These are phyloP conservation scores for Populus tremula DNA, from an alignment of 345 rosid genomes.

Conservation along the genomic window DNA sequence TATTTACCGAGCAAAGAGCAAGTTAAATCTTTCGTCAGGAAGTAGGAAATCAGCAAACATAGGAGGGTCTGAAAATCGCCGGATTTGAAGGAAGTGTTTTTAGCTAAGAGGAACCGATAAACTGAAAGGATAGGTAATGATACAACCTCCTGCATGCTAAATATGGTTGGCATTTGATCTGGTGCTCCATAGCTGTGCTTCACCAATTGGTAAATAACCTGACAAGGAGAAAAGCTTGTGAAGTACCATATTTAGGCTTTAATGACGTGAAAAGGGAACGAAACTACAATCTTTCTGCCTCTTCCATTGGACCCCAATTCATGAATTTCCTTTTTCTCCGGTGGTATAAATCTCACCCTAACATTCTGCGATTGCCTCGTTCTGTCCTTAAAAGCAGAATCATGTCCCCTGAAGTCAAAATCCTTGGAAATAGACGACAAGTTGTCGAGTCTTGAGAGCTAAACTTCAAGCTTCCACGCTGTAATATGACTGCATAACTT, in stretches of 20 bases:
- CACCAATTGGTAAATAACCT: conserved; percentile 28
- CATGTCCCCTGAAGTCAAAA: conserved; percentile 81
- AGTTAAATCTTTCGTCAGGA: neutral
- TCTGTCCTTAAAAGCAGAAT: conserved; percentile 86
- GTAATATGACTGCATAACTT: conserved; percentile 23
- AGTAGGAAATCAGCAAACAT: neutral
- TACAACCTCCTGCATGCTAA: conserved; percentile 65
- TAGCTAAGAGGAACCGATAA: neutral
- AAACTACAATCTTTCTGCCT: conserved; percentile 37
- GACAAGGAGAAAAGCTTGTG: conserved; percentile 10
- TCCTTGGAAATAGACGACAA: conserved; percentile 37
- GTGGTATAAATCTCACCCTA: conserved; percentile 86
- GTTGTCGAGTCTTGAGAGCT: neutral
- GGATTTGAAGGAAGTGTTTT: neutral
- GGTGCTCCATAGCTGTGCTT: conserved; percentile 3
- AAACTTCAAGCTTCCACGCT: neutral
- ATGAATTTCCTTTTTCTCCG: conserved; percentile 61
- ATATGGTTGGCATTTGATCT: conserved; percentile 54
- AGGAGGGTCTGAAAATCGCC: neutral
- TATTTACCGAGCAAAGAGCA: neutral
- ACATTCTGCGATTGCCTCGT: conserved; percentile 66
- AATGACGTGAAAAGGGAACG: neutral
- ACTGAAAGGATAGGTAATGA: neutral
- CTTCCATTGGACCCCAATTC: conserved; percentile 80
- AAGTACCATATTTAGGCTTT: neutral